Base-by-base conservation (phyloP, 352 stramenopile genomes). In the Pythium folliculosum region DNA sequence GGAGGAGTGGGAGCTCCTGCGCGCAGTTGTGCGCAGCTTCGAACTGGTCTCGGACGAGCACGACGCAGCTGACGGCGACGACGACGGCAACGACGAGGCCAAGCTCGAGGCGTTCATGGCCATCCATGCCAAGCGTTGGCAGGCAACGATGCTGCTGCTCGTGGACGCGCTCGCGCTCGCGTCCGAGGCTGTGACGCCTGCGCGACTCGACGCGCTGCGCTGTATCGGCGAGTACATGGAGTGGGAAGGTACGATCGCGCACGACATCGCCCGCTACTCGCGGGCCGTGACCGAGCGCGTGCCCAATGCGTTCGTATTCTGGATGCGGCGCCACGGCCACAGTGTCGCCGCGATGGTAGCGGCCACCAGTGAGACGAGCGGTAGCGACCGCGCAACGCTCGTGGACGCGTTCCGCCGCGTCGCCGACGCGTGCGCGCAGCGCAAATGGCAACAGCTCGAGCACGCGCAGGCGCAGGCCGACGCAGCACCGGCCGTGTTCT, bases 201-300 rank as follows among this genome's bases (percentile, higher is more conserved):
- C 76, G 56, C 80, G 80, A 1, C 76, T 95, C 30, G 72, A 84
- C 43, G 88, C 87, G 52, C 69, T 95, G 30, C 68, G 72, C 51
- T 77, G 73, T 27, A 88, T 92, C 21, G 87, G 87, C 56, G 84
- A 87, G 70, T 91, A 92, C 77, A 89, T 95, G 75, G 85, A 94
- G 71, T 95, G 85, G 83, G 82, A 95, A 70, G 87, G 85, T 60
- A 92, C 84, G 53, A 80, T 95, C 45, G 85, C 87, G 22, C 87
- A 94, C 67, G 87, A 95, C 49, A 65, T 92, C 22, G 84, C 87
- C 13, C 82, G 87, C 12, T 93, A 85, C 63, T 65, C 71, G 12
- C 87, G 87, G 21, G 82, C 88, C 32, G 64, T 80, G 38, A 85
- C 73, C 3, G 85, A 92, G 66, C 69, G 77, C 30, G 80, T 82